These are phyloP conservation scores for Gossypium rotundifolium DNA, from an alignment of 345 rosid genomes.

Conservation along the genomic window DNA sequence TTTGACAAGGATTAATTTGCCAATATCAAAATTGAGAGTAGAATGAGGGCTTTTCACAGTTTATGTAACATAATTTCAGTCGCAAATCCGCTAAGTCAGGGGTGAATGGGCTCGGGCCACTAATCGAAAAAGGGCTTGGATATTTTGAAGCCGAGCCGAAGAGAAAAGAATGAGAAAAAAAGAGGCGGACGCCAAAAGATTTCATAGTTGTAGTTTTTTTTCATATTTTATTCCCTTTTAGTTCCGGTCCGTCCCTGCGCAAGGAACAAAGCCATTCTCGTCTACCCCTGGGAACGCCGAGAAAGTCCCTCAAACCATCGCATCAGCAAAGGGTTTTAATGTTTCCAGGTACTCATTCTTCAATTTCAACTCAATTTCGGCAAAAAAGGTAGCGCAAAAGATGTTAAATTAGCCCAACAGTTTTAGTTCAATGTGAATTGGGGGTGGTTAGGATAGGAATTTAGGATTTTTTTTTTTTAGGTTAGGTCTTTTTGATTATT, in stretches of 20 bases:
- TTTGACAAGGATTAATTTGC: too few relatives aligned
- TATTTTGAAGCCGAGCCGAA: conserved; percentile 14
- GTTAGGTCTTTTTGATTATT: neutral
- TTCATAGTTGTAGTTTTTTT: neutral
- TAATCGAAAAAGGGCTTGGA: conserved; percentile 2
- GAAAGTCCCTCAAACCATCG: neutral
- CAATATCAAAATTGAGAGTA: too few relatives aligned
- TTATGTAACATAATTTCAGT: neutral
- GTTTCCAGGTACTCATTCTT: conserved; percentile 10
- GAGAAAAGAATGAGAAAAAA: neutral
- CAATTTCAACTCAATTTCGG: neutral
- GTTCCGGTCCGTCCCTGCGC: conserved; percentile 16
- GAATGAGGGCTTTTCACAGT: too few relatives aligned
- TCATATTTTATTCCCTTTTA: neutral
- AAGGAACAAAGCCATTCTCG: neutral
- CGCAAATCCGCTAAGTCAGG: neutral
- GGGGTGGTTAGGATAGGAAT: neutral
- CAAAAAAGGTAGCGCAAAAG: neutral
- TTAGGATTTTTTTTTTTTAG: neutral
- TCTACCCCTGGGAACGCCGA: neutral
- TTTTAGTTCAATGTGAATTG: conserved; percentile 5
- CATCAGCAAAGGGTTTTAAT: neutral
- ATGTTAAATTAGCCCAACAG: neutral
- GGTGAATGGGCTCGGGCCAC: neutral
- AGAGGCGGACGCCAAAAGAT: conserved; percentile 27